Percentiles rank a stretch among this genome's conserved stretches.
Conservation (phyloP, 306 rosid species). For the Fragaria nilgerrensis region DNA sequence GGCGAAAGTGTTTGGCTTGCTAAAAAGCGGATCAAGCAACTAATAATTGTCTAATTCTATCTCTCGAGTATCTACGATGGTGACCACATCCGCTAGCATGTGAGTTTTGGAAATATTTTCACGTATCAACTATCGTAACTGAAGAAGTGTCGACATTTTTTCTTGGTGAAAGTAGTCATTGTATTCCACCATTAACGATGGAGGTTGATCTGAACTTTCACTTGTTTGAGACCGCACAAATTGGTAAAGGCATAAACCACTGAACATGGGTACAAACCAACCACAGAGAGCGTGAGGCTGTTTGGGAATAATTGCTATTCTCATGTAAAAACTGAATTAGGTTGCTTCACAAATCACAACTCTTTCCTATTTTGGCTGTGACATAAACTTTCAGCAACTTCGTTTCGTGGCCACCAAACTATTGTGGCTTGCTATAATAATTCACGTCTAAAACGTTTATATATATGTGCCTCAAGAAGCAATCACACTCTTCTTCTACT, state of each 20-base stretch:
- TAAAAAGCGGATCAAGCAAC: neutral
- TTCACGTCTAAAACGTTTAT: neutral
- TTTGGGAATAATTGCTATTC: neutral
- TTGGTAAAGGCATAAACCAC: neutral
- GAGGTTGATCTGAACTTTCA: neutral
- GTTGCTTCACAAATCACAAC: neutral
- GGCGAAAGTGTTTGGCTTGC: neutral
- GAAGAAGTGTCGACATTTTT: no score
- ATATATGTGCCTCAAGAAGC: neutral
- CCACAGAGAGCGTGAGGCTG: neutral
- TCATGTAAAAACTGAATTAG: neutral
- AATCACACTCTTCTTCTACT: neutral
- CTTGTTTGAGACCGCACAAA: neutral
- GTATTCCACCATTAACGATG: neutral
- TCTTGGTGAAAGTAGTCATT: no score
- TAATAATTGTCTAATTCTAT: neutral
- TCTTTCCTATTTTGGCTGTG: neutral
- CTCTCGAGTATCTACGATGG: neutral
- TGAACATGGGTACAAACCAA: neutral
- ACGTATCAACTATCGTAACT: no score
- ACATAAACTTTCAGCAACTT: neutral
- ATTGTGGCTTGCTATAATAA: neutral
- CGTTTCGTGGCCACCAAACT: neutral
- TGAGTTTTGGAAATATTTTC: neutral
- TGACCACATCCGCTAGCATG: neutral